Conservation (phyloP, 73 alveolate species). For the Paramecium octaurelia region DNA sequence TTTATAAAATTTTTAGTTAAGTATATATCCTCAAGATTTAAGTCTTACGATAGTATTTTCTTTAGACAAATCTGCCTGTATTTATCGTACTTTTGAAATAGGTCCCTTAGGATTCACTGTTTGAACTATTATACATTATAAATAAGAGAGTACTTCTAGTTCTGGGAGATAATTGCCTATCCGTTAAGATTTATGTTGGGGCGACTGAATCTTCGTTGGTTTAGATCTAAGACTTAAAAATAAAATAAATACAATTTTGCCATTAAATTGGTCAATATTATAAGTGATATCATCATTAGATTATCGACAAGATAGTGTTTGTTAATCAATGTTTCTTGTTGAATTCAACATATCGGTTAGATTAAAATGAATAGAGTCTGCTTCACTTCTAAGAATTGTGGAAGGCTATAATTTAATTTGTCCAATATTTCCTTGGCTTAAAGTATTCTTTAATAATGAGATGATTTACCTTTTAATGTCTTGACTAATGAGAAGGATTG, state of each 20-base stretch:
- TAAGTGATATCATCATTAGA: neutral
- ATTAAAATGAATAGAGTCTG: slow-evolving; percentile 28
- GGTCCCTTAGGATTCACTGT: neutral
- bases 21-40: neutral
- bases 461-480: neutral
- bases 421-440: neutral
- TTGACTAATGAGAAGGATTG: neutral
- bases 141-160: neutral
- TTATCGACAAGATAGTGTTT: neutral
- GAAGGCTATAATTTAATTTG: slow-evolving; percentile 30
- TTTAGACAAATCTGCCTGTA: neutral
- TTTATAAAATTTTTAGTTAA: neutral
- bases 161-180: neutral
- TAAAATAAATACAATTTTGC: neutral
- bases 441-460: neutral
- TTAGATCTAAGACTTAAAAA: neutral
- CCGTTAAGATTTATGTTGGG: neutral
- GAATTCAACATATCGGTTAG: slow-evolving; percentile 20
- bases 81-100: neutral
- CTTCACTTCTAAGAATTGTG: slow-evolving; percentile 3
- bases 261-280: neutral
- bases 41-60: neutral
- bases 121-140: neutral
- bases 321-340: neutral
- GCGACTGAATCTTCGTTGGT: neutral